Evolutionary conservation across 2,329 filamentous ascomycete species (phyloP), one percentile per base, ranked within the genome.

Genomic region (Golovinomyces cichoracearum): DNA sequence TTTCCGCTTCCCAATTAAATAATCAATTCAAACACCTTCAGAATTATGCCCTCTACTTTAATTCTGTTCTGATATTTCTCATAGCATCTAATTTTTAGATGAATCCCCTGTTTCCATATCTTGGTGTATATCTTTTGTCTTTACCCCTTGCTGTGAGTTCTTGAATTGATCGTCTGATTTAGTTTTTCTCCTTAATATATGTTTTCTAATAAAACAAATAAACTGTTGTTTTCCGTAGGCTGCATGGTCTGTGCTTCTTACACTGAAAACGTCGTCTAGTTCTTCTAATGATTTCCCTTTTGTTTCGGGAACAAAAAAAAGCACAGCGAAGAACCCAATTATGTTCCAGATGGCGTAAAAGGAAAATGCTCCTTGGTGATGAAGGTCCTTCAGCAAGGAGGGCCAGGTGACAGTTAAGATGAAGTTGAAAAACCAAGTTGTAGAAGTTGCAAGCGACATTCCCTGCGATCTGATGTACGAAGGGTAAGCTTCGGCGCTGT

Each of bases 401-500:
- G 57, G 57, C 50, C 58, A 57, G 2, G 57, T 78, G 48, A 81
- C 70, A n/a, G 71, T 69, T n/a, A 81, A 62, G 0, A 80, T 69
- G 0, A 71, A 67, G 0, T 72, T 72, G 67, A 68, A 73, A 55
- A 68, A 68, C 48, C 78, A 65, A 53, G 71, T 73, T 1, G 72
- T 75, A 1, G 73, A 71, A 2, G 45, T 47, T 15, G 45, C 45
- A 17, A 47, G 45, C 12, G 66, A 66, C 74, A 78, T 78, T 40
- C 74, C 74, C 3, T 75, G 66, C 58, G 77, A 74, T 53, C 74
- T 65, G 58, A 77, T 73, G 2, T 71, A 73, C 0, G 78, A 67
- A 0, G 74, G 74, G 58, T 75, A 78, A 15, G 75, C 72, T 56
- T 78, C 74, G 2, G 74, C 73, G 1, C 65, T 68, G 62, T 76